Percentiles rank a stretch among this genome's conserved stretches.
These are phyloP conservation scores for Avena atlantica DNA, from an alignment of 176 grass and related monocot genomes.

Conservation along the genomic window DNA sequence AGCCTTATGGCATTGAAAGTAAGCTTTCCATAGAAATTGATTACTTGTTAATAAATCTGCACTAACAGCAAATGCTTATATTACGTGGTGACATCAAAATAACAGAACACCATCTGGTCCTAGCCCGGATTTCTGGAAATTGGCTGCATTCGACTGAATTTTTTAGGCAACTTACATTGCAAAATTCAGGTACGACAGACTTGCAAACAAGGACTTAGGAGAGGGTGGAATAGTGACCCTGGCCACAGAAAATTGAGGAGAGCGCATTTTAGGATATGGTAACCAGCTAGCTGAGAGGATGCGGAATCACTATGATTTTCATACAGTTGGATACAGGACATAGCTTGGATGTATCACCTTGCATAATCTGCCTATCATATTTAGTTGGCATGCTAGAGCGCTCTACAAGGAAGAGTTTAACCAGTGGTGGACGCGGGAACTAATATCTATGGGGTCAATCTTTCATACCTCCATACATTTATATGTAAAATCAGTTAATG, in stretches of 20 bases:
- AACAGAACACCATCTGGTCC: background rate
- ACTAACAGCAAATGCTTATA: slow-evolving; percentile 3
- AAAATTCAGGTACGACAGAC: background rate
- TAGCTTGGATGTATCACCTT: slow-evolving; percentile 69
- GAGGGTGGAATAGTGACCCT: slow-evolving; percentile 55
- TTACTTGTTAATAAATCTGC: slow-evolving; percentile 15
- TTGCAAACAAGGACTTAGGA: slow-evolving; percentile 42
- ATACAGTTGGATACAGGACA: slow-evolving; percentile 81
- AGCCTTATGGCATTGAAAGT: slow-evolving; percentile 13
- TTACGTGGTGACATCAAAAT: background rate
- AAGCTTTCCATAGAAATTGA: slow-evolving; percentile 7
- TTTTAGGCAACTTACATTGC: background rate
- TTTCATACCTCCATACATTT: background rate
- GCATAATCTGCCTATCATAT: background rate
- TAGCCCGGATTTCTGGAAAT: background rate
- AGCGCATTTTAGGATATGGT: slow-evolving; percentile 86
- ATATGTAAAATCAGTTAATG: background rate
- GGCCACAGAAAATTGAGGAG: slow-evolving; percentile 73
- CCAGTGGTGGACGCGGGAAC: background rate
- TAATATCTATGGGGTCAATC: background rate
- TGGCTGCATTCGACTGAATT: background rate
- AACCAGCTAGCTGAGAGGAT: slow-evolving; percentile 85
- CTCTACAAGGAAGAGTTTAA: background rate
- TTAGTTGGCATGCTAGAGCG: slow-evolving; percentile 33
- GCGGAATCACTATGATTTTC: slow-evolving; percentile 82